Evolutionary conservation across 495 filamentous ascomycete genomes (phyloP), one percentile per base, ranked within the genome.

Genomic region (Penicillium manginii): DNA sequence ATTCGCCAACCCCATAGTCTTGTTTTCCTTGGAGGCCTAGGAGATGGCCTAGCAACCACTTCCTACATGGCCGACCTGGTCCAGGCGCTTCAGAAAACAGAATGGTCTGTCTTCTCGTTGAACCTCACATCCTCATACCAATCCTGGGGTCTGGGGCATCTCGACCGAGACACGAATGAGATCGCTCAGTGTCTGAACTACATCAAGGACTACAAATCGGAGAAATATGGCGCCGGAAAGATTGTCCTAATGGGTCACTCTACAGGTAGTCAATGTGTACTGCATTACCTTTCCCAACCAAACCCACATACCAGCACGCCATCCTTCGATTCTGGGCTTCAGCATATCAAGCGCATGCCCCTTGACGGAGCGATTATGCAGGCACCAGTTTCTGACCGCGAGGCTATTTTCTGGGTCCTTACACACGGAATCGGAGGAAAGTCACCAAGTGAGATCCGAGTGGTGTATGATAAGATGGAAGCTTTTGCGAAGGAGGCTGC

Each of bases 231-330:
- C 12, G 72, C 64, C 10, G 70, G 78, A 15, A 90, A 87, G 62
- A 77, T 96, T 9, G 86, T 93, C 15, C 70, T 96, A 2, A 84
- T 97, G 82, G 93, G 93, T 14, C 91, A 96, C 64, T 91, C 88
- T 2, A 90, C 87, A 0, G 93, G 93, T 0, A 90, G 89, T 52
- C 93, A 96, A 74, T 92, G 93, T 65, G 85, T 88, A 31, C 78
- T 96, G 75, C 84, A 90, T 54, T 96, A 93, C 62, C 72, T 89
- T 2, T 71, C 60, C 22, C 65, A 65, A 11, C 64, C 65, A 6
- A 74, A 72, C 47, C 73, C 75, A 0, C 71, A 75, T 52, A 72
- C 63, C 4, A 57, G 50, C 18, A 45, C 49, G 0, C 66, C 70
- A 0, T 54, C 59, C 4, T 78, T 78, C 42, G 75, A 78, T 49